A percentile compares a stretch with the other conserved stretches of the same genome.
Evolutionary conservation across 345 rosid species (phyloP).

Genomic region (Hibiscus trionum): DNA sequence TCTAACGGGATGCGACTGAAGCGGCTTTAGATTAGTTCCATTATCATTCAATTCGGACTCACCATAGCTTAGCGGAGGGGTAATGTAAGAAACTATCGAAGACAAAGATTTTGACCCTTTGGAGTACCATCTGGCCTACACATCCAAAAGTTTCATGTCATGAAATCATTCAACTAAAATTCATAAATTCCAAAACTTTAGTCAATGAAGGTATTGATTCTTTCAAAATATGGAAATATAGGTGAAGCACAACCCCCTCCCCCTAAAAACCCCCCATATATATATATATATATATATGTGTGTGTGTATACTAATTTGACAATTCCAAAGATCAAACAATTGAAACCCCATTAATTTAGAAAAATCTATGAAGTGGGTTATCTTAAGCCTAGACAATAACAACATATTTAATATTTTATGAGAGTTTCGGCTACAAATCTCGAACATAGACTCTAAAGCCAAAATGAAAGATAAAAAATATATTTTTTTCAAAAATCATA

Average conservation of each 20-base stretch:
- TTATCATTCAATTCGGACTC: constrained; percentile 34
- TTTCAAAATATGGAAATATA: not conserved
- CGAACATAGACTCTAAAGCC: no score
- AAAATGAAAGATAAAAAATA: no score
- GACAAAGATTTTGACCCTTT: constrained; percentile 36
- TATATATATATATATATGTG: no score
- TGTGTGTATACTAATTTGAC: not conserved
- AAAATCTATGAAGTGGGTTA: not conserved
- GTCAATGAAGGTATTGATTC: no score
- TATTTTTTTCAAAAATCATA: not conserved
- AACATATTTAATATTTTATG: not conserved
- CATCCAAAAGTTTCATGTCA: constrained; percentile 29
- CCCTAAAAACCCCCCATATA: no score
- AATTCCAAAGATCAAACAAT: not conserved
- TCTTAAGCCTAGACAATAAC: not conserved
- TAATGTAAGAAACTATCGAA: constrained; percentile 40
- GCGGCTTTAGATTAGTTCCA: constrained; percentile 26
- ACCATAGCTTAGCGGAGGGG: constrained; percentile 28
- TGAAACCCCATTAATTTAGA: not conserved
- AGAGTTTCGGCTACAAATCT: no score
- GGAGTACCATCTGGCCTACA: constrained; percentile 52
- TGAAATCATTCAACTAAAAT: constrained; percentile 8
- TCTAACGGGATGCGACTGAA: constrained; percentile 41
- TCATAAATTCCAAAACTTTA: not conserved
- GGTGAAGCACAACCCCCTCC: not conserved